Conservation (phyloP, 345 rosid species). For the Hypericum perforatum region DNA sequence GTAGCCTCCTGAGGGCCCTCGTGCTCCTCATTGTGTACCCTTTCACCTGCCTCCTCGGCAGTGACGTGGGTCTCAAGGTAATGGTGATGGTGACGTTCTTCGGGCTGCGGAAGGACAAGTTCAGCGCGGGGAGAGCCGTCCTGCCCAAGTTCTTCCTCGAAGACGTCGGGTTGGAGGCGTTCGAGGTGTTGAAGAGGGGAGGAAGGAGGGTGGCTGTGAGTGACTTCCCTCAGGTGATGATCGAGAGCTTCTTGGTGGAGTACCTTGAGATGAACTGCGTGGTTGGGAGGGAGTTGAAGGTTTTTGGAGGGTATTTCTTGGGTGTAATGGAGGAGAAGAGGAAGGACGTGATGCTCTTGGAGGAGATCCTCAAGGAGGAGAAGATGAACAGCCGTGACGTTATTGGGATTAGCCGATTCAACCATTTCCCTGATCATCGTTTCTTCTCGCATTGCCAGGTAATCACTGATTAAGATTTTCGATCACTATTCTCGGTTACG, state of each 20-base stretch:
- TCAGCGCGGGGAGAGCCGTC: conserved; percentile 63
- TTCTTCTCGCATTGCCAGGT: too few relatives aligned
- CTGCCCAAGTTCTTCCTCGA: conserved; percentile 89
- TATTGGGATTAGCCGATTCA: too few relatives aligned
- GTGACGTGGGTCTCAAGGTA: conserved; percentile 38
- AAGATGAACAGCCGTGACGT: too few relatives aligned
- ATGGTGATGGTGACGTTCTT: conserved; percentile 69
- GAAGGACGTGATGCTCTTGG: too few relatives aligned
- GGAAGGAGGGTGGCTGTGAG: conserved; percentile 48
- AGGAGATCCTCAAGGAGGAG: too few relatives aligned
- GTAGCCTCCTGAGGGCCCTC: conserved; percentile 62
- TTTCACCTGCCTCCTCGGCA: conserved; percentile 42
- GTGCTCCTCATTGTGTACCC: conserved; percentile 46
- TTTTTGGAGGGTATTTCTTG: too few relatives aligned
- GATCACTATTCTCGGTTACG: too few relatives aligned
- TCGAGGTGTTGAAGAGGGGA: conserved; percentile 34
- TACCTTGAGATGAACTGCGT: conserved; percentile 51
- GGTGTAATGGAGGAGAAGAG: too few relatives aligned
- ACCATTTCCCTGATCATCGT: too few relatives aligned
- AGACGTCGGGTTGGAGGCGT: conserved; percentile 51
- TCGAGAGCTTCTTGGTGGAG: conserved; percentile 61
- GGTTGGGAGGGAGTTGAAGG: conserved; percentile 53
- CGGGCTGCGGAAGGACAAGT: conserved; percentile 58
- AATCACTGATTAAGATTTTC: too few relatives aligned
- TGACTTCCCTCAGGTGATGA: conserved; percentile 72